phyloP scores from a whole-genome alignment of 2,329 filamentous ascomycete genomes.

The Colletotrichum viniferum region DNA sequence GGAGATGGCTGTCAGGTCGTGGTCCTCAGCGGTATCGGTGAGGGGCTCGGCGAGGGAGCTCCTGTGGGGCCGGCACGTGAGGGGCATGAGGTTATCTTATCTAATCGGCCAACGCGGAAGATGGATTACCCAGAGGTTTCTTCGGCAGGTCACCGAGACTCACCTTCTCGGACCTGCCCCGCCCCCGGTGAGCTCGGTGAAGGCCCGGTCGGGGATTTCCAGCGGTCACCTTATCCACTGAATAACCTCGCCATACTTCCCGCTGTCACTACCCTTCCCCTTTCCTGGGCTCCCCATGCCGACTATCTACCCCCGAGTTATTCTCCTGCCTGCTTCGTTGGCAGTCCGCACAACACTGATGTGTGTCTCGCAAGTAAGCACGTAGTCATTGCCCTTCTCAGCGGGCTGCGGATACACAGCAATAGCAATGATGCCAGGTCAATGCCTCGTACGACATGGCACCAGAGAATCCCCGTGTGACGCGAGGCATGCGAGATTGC shows the following conservation, averaged over 20 bases:
- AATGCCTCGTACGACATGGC: background rate
- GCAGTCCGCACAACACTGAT: background rate
- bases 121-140: background rate
- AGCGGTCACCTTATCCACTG: constrained; percentile 9
- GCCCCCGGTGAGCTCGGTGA: background rate
- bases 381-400: background rate
- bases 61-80: background rate
- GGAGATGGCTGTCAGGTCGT: background rate
- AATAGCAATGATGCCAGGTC: background rate
- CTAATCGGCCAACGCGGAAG: background rate
- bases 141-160: background rate
- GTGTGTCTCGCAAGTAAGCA: background rate
- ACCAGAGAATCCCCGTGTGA: constrained; percentile 11
- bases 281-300: background rate
- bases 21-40: constrained; percentile 18
- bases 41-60: constrained; percentile 16
- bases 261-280: constrained; percentile 10
- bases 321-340: background rate
- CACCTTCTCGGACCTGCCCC: background rate
- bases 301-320: background rate
- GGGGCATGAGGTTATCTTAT: background rate
- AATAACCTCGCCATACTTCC: constrained; percentile 18
- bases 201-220: background rate
- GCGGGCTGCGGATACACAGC: background rate
- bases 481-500: constrained; percentile 17